Percentiles rank a stretch among this genome's conserved stretches.
These are phyloP conservation scores for Colletotrichum horii DNA, from an alignment of 2,329 filamentous ascomycete species.

Conservation along the genomic window DNA sequence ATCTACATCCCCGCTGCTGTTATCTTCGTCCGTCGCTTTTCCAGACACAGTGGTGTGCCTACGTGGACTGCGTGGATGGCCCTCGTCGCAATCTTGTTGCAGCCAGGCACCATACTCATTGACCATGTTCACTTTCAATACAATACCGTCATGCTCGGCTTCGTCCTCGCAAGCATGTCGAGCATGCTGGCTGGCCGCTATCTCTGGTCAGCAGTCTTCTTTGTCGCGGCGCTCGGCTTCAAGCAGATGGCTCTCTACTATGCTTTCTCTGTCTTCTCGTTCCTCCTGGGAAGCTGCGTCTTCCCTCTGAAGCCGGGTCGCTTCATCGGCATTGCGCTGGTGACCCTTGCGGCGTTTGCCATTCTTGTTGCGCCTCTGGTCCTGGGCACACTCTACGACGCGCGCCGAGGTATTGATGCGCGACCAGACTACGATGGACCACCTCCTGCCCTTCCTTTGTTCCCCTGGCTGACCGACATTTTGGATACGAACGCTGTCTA, in stretches of 20 bases:
- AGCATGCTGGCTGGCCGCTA: constrained; percentile 85
- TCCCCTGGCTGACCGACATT: constrained; percentile 60
- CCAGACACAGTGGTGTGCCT: constrained; percentile 76
- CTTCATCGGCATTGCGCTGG: constrained; percentile 75
- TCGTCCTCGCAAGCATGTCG: constrained; percentile 85
- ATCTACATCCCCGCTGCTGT: constrained; percentile 86
- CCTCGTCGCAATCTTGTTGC: constrained; percentile 88
- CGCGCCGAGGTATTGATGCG: constrained; percentile 65
- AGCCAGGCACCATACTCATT: constrained; percentile 87
- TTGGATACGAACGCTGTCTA: constrained; percentile 71
- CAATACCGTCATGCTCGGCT: constrained; percentile 97
- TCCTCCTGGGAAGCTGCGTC: constrained; percentile 85
- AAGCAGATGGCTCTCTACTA: constrained; percentile 99
- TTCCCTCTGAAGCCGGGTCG: constrained; percentile 74
- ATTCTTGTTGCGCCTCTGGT: constrained; percentile 79
- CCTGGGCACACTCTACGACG: constrained; percentile 72
- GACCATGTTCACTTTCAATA: constrained; percentile 98
- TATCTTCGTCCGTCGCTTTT: constrained; percentile 83
- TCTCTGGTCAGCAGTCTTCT: constrained; percentile 91
- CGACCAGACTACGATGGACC: constrained; percentile 61
- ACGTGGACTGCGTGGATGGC: constrained; percentile 85
- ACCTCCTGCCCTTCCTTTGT: constrained; percentile 67
- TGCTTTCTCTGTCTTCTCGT: constrained; percentile 90
- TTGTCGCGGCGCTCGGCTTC: constrained; percentile 92
- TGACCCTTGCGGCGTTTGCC: constrained; percentile 76